phyloP scores from a whole-genome alignment of 768 basidiomycete genomes.

The Lentinula guzmanii region DNA sequence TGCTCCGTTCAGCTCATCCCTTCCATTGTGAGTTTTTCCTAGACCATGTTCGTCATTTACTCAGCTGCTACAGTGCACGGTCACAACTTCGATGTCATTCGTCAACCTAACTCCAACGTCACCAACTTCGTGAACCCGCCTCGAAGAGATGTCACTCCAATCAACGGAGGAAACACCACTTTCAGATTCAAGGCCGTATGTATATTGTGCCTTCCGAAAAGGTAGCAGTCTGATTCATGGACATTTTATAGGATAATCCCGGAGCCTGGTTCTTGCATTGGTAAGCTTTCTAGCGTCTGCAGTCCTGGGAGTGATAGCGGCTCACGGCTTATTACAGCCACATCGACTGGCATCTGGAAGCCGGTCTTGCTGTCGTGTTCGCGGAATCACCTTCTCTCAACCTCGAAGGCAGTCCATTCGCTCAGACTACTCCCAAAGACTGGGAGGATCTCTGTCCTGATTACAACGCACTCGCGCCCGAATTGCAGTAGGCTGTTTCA shows the following conservation, averaged over 20 bases:
- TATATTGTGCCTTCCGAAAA: not conserved
- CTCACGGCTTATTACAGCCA: not conserved
- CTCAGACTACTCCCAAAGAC: constrained; percentile 6
- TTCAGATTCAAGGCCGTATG: constrained; percentile 23
- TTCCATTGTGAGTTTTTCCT: constrained; percentile 21
- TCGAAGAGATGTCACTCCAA: constrained; percentile 20
- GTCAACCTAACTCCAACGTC: constrained; percentile 15
- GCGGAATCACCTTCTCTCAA: constrained; percentile 9
- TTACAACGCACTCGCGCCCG: constrained; percentile 9
- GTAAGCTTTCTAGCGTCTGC: constrained; percentile 12
- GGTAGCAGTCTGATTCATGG: not conserved
- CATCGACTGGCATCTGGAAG: constrained; percentile 11
- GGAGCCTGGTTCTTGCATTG: constrained; percentile 53
- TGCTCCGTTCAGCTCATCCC: constrained; percentile 16
- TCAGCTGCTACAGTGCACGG: constrained; percentile 19
- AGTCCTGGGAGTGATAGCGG: not conserved
- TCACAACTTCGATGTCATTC: constrained; percentile 24
- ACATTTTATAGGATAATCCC: constrained; percentile 39
- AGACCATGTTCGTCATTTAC: too few relatives aligned
- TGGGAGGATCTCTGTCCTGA: constrained; percentile 8
- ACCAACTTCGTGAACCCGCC: constrained; percentile 24
- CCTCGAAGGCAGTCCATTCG: constrained; percentile 2
- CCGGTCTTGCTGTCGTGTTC: constrained; percentile 15
- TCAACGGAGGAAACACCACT: constrained; percentile 29
- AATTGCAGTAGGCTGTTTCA: constrained; percentile 7